A percentile compares a stretch with the other conserved stretches of the same genome.
These are phyloP conservation scores for Populus simonii DNA, from an alignment of 345 rosid genomes.

Conservation along the genomic window DNA sequence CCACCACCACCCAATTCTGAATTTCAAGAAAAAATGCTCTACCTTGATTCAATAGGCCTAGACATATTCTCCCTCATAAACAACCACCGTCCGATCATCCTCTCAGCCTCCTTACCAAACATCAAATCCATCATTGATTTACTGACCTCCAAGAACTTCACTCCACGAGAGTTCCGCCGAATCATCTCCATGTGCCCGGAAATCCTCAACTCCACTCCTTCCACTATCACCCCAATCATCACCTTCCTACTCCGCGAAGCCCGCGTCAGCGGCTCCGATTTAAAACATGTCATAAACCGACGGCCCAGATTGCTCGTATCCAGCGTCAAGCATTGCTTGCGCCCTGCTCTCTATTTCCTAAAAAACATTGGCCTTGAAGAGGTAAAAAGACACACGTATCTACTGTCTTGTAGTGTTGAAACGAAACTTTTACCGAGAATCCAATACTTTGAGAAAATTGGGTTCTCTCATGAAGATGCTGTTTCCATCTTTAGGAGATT, in stretches of 20 bases:
- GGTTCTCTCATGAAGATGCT: conserved; percentile 56
- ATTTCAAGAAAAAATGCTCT: conserved; percentile 66
- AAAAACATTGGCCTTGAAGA: conserved; percentile 67
- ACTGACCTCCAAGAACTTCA: conserved; percentile 55
- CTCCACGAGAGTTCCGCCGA: conserved; percentile 56
- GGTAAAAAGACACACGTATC: conserved; percentile 58
- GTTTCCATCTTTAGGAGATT: conserved; percentile 65
- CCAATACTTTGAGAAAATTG: conserved; percentile 58
- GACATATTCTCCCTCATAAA: conserved; percentile 56
- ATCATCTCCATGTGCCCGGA: conserved; percentile 75
- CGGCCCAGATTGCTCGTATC: conserved; percentile 81
- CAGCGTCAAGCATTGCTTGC: conserved; percentile 52
- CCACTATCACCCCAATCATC: conserved; percentile 53
- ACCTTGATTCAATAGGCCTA: conserved; percentile 76
- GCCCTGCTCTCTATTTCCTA: conserved; percentile 79
- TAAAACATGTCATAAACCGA: conserved; percentile 58
- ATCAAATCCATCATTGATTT: conserved; percentile 62
- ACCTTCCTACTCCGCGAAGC: conserved; percentile 94
- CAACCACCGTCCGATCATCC: conserved; percentile 51
- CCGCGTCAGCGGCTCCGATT: conserved; percentile 44
- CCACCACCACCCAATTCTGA: conserved; percentile 35
- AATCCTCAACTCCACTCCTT: conserved; percentile 42
- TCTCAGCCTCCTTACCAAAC: conserved; percentile 44
- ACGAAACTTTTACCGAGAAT: conserved; percentile 63
- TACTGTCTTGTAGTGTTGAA: conserved; percentile 84